A percentile compares a stretch with the other conserved stretches of the same genome.
Evolutionary conservation across 2,329 filamentous ascomycete species (phyloP).

Genomic region (Penicillium sp.): DNA sequence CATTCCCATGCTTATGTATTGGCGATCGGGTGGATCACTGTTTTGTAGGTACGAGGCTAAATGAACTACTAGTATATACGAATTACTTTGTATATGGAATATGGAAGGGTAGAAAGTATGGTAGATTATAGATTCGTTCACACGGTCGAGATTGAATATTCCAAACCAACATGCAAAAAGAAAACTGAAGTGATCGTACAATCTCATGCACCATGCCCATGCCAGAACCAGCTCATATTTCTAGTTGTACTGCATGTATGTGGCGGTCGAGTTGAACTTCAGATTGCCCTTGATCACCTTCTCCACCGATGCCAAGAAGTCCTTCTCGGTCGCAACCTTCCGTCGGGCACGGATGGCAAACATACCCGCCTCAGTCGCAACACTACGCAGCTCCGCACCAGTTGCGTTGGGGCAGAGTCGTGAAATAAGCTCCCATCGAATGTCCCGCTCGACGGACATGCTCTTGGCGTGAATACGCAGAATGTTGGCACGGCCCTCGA

Average conservation of each 20-base stretch:
- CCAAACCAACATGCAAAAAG: constrained; percentile 12
- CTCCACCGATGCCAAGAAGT: constrained; percentile 95
- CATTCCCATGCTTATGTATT: background rate
- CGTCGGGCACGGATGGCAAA: constrained; percentile 91
- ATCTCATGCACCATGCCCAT: constrained; percentile 30
- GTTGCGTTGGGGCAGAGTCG: constrained; percentile 96
- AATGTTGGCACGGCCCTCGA: constrained; percentile 96
- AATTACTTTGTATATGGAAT: background rate
- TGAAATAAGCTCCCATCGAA: constrained; percentile 98
- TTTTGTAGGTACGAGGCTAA: background rate
- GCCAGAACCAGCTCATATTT: constrained; percentile 21
- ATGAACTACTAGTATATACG: background rate
- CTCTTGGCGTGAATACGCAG: constrained; percentile 98
- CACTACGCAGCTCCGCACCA: constrained; percentile 91
- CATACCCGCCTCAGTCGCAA: constrained; percentile 98
- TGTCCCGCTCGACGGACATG: constrained; percentile 98
- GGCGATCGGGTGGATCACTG: background rate
- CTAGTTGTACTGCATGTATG: constrained; percentile 99
- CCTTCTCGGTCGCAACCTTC: constrained; percentile 98
- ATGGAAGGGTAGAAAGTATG: background rate
- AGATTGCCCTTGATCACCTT: constrained; percentile 99
- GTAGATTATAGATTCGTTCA: constrained; percentile 23
- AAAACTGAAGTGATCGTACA: constrained; percentile 36
- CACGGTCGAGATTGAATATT: constrained; percentile 9
- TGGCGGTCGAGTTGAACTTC: constrained; percentile 98